Conservation (phyloP, 805 yeast species). For the Peterozyma xylosa region DNA sequence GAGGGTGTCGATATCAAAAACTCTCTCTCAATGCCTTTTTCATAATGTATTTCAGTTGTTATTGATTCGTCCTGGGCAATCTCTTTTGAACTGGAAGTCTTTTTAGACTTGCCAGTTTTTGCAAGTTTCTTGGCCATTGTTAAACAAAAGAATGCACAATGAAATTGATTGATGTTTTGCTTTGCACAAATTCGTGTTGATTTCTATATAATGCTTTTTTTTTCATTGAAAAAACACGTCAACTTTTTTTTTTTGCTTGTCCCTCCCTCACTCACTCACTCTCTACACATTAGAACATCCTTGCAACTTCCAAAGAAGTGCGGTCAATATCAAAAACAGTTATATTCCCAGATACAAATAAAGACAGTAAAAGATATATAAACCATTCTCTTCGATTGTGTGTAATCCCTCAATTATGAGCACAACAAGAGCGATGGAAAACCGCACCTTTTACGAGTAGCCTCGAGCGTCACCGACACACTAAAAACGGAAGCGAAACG, state of each 20-base stretch:
- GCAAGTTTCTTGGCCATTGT: conserved; percentile 1
- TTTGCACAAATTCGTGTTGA: no score
- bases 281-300: no score
- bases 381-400: no score
- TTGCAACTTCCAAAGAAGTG: no score
- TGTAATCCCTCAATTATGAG: conserved; percentile 4
- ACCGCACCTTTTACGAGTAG: not conserved
- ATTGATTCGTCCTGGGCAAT: conserved; percentile 3
- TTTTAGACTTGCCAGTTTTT: not conserved
- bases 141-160: no score
- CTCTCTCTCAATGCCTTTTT: conserved; percentile 45
- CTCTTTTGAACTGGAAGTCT: not conserved
- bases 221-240: not conserved
- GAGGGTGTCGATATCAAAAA: conserved; percentile 48
- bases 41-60: conserved; percentile 36
- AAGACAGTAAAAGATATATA: no score
- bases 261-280: not conserved
- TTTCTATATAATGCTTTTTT: not conserved
- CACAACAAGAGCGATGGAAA: not conserved
- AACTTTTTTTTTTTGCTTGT: not conserved
- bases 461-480: not conserved
- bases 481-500: not conserved
- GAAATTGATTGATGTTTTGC: no score
- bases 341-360: no score
- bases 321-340: no score